A percentile compares a stretch with the other conserved stretches of the same genome.
Evolutionary conservation across 2,329 filamentous ascomycete species (phyloP).

Genomic region (Pseudofabraea citricarpa): DNA sequence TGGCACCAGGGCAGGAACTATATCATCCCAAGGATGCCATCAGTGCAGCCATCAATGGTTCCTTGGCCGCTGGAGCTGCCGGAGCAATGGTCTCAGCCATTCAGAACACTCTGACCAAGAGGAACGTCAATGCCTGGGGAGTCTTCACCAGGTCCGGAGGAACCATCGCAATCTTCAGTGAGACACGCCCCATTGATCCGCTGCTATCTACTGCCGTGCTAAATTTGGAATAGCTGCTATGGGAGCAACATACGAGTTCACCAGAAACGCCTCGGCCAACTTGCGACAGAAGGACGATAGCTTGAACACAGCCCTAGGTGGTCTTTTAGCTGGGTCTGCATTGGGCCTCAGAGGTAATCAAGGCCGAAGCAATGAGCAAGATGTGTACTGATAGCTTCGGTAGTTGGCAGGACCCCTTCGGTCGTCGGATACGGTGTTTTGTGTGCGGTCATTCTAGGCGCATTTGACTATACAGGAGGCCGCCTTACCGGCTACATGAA

Average conservation of each 20-base stretch:
- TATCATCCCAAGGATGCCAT: slow-evolving; percentile 77
- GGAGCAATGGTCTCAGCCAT: slow-evolving; percentile 72
- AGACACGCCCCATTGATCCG: slow-evolving; percentile 17
- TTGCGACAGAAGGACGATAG: slow-evolving; percentile 63
- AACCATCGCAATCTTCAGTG: slow-evolving; percentile 65
- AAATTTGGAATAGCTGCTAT: slow-evolving; percentile 49
- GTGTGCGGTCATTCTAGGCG: slow-evolving; percentile 49
- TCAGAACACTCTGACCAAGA: slow-evolving; percentile 80
- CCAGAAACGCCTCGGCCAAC: slow-evolving; percentile 61
- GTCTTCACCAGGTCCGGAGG: slow-evolving; percentile 76
- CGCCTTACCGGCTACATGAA: slow-evolving; percentile 45
- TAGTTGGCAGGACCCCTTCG: slow-evolving; percentile 57
- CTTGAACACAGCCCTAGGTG: slow-evolving; percentile 60
- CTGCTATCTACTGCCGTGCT: slow-evolving; percentile 2
- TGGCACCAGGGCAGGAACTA: slow-evolving; percentile 43
- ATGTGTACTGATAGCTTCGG: slow-evolving; percentile 9
- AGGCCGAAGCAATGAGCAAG: background rate
- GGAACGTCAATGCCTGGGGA: slow-evolving; percentile 75
- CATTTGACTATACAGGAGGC: slow-evolving; percentile 61
- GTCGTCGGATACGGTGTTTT: slow-evolving; percentile 59
- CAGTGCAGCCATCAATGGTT: slow-evolving; percentile 58
- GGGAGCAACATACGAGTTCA: slow-evolving; percentile 65
- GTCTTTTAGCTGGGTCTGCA: slow-evolving; percentile 58
- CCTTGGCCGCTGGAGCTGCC: slow-evolving; percentile 57
- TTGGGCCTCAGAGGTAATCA: slow-evolving; percentile 55